Conservation (phyloP, 257 asterid species). For the Solanum infundibuliforme region DNA sequence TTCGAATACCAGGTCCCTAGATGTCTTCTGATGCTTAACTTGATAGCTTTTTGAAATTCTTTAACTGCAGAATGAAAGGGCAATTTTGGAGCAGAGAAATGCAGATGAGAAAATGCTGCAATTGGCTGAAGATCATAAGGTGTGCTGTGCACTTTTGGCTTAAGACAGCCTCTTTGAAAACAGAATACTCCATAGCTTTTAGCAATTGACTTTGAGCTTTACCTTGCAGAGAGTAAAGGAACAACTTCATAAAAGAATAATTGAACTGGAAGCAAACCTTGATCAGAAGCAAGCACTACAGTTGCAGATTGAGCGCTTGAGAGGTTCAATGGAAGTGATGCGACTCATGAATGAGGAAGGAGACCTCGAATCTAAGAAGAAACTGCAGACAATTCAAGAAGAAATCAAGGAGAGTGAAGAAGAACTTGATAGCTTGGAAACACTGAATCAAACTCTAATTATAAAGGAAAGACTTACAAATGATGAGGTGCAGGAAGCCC, state of each 20-base stretch:
- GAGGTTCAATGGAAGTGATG: slow-evolving; percentile 47
- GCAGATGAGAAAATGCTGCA: slow-evolving; percentile 46
- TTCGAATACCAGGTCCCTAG: background rate
- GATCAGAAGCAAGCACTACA: slow-evolving; percentile 66
- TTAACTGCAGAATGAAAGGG: slow-evolving; percentile 60
- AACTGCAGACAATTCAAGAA: slow-evolving; percentile 30
- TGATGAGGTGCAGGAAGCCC: slow-evolving; percentile 69
- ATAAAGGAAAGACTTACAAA: slow-evolving; percentile 48
- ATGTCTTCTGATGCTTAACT: background rate
- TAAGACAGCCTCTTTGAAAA: background rate
- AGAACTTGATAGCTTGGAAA: slow-evolving; percentile 34
- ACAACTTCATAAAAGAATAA: slow-evolving; percentile 34
- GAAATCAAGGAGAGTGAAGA: slow-evolving; percentile 57
- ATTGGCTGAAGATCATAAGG: slow-evolving; percentile 74
- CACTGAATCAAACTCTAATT: slow-evolving; percentile 35
- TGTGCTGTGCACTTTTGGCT: slow-evolving; percentile 5
- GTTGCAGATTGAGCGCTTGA: slow-evolving; percentile 44
- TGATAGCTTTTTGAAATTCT: background rate
- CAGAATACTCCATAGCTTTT: background rate
- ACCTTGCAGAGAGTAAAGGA: slow-evolving; percentile 54
- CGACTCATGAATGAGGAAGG: slow-evolving; percentile 51
- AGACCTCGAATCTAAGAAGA: slow-evolving; percentile 34
- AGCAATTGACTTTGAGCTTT: background rate
- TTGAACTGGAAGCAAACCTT: slow-evolving; percentile 51
- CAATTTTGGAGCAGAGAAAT: slow-evolving; percentile 51